Conservation (phyloP, 208 protist species). For the Jaenimonas drosophilae region DNA sequence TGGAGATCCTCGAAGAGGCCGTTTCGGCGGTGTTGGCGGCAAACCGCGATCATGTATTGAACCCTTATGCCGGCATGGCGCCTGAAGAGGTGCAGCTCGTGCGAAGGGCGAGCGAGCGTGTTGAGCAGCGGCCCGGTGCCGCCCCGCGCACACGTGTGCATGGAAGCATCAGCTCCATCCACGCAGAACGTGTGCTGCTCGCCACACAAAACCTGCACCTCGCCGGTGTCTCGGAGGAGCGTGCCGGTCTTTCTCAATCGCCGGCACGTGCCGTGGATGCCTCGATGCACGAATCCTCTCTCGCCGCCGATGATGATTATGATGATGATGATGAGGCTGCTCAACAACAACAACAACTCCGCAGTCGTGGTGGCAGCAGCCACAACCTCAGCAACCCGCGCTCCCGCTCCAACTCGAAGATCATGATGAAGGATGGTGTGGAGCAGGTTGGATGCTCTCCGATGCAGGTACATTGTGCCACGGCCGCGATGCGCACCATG, state of each 20-base stretch:
- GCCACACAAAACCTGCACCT: slow-evolving; percentile 3
- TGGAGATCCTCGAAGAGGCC: neutral
- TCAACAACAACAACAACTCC: too few species aligned
- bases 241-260: neutral
- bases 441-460: too few species aligned
- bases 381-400: too few species aligned
- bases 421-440: too few species aligned
- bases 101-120: neutral
- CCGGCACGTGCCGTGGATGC: neutral
- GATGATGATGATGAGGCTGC: too few species aligned
- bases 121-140: too few species aligned
- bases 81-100: neutral
- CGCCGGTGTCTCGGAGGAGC: neutral
- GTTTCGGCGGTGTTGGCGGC: neutral
- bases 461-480: neutral
- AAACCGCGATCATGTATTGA: neutral
- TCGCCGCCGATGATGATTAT: too few species aligned
- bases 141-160: neutral
- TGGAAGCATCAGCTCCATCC: neutral
- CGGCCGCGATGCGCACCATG: neutral
- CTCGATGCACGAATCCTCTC: too few species aligned
- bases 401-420: too few species aligned
- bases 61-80: neutral
- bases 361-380: too few species aligned
- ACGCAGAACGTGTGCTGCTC: neutral